Conservation (phyloP, 352 stramenopile species). For the Saprolegnia diclina region DNA sequence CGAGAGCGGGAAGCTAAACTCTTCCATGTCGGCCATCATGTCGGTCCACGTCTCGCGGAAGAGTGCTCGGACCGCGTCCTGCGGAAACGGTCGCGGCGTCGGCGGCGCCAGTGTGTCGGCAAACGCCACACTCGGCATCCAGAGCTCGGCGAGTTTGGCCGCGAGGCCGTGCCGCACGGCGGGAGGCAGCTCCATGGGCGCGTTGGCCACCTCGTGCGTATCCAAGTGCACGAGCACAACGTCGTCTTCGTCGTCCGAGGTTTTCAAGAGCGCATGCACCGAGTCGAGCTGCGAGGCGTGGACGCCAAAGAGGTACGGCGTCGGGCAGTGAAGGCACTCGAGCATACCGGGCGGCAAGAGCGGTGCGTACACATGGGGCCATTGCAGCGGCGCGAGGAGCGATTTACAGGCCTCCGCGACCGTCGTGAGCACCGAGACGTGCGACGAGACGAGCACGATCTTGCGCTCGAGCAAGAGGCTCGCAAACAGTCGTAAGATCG, state of each 20-base stretch:
- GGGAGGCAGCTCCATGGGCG: slow-evolving; percentile 46
- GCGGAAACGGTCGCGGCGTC: slow-evolving; percentile 56
- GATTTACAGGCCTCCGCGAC: slow-evolving; percentile 66
- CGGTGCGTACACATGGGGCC: slow-evolving; percentile 83
- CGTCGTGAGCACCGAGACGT: slow-evolving; percentile 77
- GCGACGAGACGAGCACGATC: slow-evolving; percentile 74
- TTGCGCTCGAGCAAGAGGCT: slow-evolving; percentile 72
- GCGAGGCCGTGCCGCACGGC: slow-evolving; percentile 44
- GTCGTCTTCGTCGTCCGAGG: slow-evolving; percentile 52
- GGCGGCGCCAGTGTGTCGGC: slow-evolving; percentile 57
- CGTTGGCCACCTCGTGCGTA: slow-evolving; percentile 48
- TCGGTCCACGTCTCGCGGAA: slow-evolving; percentile 59
- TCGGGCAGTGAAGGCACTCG: slow-evolving; percentile 80
- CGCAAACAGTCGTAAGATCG: slow-evolving; percentile 69
- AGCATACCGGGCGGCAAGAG: slow-evolving; percentile 73
- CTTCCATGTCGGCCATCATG: slow-evolving; percentile 71
- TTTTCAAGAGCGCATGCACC: slow-evolving; percentile 36
- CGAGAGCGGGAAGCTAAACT: slow-evolving; percentile 79
- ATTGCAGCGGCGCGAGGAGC: slow-evolving; percentile 81
- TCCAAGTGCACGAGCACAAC: slow-evolving; percentile 70
- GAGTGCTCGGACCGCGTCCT: slow-evolving; percentile 57
- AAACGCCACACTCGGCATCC: slow-evolving; percentile 64
- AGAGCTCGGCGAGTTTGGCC: slow-evolving; percentile 52
- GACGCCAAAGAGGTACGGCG: slow-evolving; percentile 80
- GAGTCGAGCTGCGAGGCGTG: slow-evolving; percentile 56